Percentiles rank a stretch among this genome's conserved stretches.
Evolutionary conservation across 495 filamentous ascomycete genomes (phyloP).

Genomic region (Terfezia boudieri): DNA sequence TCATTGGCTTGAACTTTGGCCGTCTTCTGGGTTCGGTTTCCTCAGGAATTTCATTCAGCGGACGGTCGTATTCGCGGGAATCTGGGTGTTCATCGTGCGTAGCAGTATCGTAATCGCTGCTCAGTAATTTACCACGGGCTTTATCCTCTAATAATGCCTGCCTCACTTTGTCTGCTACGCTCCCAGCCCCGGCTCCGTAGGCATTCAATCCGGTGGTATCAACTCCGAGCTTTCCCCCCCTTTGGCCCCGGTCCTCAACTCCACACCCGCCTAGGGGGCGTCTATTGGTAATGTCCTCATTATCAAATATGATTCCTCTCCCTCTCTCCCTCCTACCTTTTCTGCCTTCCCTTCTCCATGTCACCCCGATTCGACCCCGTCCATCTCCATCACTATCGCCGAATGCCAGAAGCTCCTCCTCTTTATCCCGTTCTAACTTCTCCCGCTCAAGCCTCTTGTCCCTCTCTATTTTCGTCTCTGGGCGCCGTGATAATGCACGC

Average conservation of each 20-base stretch:
- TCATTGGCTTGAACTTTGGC: background rate
- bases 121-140: background rate
- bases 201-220: too few species aligned
- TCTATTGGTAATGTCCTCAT: background rate
- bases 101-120: background rate
- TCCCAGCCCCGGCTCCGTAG: background rate
- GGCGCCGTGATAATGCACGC: conserved; percentile 29
- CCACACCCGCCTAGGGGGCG: background rate
- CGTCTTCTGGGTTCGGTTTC: conserved; percentile 10
- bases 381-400: conserved; percentile 7
- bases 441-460: background rate
- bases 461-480: background rate
- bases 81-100: background rate
- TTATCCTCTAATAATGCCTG: background rate
- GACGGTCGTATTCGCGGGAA: background rate
- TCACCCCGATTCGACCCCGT: background rate
- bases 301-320: background rate
- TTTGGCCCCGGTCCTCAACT: too few species aligned
- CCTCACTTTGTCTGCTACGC: background rate
- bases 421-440: background rate
- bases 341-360: background rate
- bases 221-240: too few species aligned
- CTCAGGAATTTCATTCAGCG: background rate
- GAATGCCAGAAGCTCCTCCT: conserved; percentile 1
- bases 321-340: background rate